Evolutionary conservation across 192 early-diverging fungal species (phyloP).

Genomic region (Entophlyctis luteolus): DNA sequence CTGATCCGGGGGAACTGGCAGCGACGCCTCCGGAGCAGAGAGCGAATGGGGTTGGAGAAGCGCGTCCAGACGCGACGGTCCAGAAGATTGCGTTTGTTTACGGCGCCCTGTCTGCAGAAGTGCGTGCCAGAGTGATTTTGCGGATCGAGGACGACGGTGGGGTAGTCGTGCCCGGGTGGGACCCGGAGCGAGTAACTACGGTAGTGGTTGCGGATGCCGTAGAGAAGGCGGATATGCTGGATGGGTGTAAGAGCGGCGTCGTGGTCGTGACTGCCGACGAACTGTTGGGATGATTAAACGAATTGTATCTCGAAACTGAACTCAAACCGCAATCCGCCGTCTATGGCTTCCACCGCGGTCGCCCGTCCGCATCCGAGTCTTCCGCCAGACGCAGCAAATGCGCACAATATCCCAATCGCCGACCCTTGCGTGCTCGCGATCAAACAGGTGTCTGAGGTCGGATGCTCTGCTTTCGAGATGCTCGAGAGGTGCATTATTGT

Average conservation of each 20-base stretch:
- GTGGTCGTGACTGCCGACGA: not conserved
- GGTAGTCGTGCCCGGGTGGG: slow-evolving; percentile 1
- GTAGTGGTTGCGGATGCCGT: not conserved
- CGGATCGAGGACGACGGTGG: not conserved
- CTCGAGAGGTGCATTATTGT: slow-evolving; percentile 1
- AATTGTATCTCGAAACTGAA: too few species aligned
- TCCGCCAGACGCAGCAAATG: not conserved
- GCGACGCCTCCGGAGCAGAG: not conserved
- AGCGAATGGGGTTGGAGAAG: not conserved
- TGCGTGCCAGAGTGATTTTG: not conserved
- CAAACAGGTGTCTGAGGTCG: not conserved
- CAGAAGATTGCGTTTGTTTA: slow-evolving; percentile 10
- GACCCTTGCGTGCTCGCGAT: not conserved
- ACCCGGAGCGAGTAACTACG: not conserved
- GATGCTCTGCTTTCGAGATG: slow-evolving; percentile 14
- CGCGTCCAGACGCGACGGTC: not conserved
- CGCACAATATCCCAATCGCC: not conserved
- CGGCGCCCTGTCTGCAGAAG: not conserved
- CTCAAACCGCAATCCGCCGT: too few species aligned
- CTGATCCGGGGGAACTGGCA: not conserved
- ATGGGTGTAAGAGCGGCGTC: slow-evolving; percentile 5
- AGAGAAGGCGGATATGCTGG: slow-evolving; percentile 11
- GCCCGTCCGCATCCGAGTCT: not conserved
- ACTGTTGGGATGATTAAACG: not conserved
- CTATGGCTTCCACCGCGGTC: too few species aligned